Evolutionary conservation across 116 monocot species (phyloP), one percentile per base, ranked within the genome.

Genomic region (Iris pallida): DNA sequence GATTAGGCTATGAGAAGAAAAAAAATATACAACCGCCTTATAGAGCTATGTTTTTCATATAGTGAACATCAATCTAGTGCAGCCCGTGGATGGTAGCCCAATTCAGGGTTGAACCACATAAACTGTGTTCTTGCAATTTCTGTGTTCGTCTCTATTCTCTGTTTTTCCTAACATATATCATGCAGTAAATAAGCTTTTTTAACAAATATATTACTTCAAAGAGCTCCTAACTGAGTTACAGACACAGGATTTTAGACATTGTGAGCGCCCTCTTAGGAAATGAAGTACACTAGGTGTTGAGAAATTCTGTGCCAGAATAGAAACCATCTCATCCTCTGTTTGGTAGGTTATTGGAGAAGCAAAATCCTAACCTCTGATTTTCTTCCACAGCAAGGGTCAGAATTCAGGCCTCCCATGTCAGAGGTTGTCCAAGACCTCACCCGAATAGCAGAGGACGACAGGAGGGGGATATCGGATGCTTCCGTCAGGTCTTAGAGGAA

Each of bases 331-430:
- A 42, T 18, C 40, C 42, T 0, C 60, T 60, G 10, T 19, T 8
- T 18, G 48, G 47, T 9, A 49, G 17, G 19, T 12, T 17, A 47
- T 18, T 6, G 17, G 12, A 19, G 8, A 48, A 19, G 6, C 19
- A 19, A 16, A 49, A 20, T 42, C 42, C 67, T 53, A 54, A 67
- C 54, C 2, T 54, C 42, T 19, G 40, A 42, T 47, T 52, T 6
- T 60, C 0, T 59, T 59, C 17, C 51, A 59, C 85, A 85, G 85
- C 75, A 72, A 64, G 85, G 70, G 47, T 78, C 85, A n/a, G 85
- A 85, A 56, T 85, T 85, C 68, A 81, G 85, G 85, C 85, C 85
- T 6, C 75, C 71, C 20, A 85, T 85, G 64, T 81, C 81, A 18
- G 85, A 81, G 68, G 81, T 85, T 59, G 85, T 85, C 43, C 85